Conservation (phyloP, 2,329 filamentous ascomycete species). For the Leptographium lundbergii region DNA sequence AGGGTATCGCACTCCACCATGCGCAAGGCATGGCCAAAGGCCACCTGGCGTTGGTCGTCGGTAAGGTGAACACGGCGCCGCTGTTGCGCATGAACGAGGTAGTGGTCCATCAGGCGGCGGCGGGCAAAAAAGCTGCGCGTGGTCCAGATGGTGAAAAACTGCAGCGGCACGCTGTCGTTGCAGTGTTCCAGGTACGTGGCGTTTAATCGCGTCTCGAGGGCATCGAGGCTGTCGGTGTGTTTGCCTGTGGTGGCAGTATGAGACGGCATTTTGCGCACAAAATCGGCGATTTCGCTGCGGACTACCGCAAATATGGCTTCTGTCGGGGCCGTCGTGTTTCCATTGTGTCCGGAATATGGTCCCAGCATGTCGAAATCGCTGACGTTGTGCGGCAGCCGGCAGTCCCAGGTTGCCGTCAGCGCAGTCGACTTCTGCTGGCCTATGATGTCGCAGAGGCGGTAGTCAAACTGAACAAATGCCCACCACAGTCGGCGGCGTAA, state of each 20-base stretch:
- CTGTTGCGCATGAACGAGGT: conserved; percentile 9
- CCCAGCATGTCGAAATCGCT: conserved; percentile 33
- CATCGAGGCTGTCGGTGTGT: conserved; percentile 13
- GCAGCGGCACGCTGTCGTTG: conserved; percentile 24
- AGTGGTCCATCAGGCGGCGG: conserved; percentile 31
- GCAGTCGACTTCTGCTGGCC: conserved; percentile 18
- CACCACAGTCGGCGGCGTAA: conserved; percentile 51
- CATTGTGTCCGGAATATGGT: conserved; percentile 21
- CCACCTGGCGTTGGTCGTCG: conserved; percentile 13
- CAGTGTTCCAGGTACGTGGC: conserved; percentile 31
- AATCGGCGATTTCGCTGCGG: conserved; percentile 26
- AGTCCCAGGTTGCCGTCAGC: conserved; percentile 26
- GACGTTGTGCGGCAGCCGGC: conserved; percentile 28
- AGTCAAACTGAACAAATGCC: conserved; percentile 44
- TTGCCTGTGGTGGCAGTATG: conserved; percentile 9
- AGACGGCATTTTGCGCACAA: conserved; percentile 20
- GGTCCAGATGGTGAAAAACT: conserved; percentile 27
- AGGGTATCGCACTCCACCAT: conserved; percentile 26
- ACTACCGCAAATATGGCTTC: conserved; percentile 30
- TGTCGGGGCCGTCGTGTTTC: conserved; percentile 17
- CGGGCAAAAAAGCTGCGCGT: conserved; percentile 32
- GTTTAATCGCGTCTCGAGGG: conserved; percentile 28
- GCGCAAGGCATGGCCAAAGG: conserved; percentile 19
- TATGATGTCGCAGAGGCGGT: conserved; percentile 38
- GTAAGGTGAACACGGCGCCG: conserved; percentile 4